Evolutionary conservation across 176 grass and related monocot genomes (phyloP), one percentile per base, ranked within the genome.

Genomic region (Puya raimondii): DNA sequence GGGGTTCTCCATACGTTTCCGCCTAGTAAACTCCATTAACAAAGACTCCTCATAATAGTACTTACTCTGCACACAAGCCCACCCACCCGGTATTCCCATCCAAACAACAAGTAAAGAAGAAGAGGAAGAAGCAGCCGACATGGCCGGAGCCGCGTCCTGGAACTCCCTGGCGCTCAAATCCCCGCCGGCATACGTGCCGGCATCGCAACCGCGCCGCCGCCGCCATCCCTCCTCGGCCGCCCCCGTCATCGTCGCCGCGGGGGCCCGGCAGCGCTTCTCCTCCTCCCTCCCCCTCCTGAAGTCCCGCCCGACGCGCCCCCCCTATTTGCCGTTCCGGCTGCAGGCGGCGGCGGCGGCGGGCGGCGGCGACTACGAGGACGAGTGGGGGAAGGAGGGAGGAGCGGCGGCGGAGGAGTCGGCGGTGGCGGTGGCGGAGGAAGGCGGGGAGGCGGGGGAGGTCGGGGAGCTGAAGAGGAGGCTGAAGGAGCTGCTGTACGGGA

Each of bases 361-460:
- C 29, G 29, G 4, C 51, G 80, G 88, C 53, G 89, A 92, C 51
- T 86, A 92, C 64, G 93, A 92, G 77, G 93, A 92, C 64, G 93
- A 92, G 77, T 90, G 84, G 92, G 81, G 81, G 13, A 65, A 82
- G 57, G 92, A 84, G 59, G 11, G 68, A 3, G 11, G 68, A 3
- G 69, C 13, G 25, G 69, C 13, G 25, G 54, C 15, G 47, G 14
- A 4, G 70, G 50, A 5, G 52, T 42, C 27, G 4, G 21, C 56
- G 14, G 65, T 66, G 51, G 75, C 83, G 57, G 78, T 58, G 70
- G 76, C 64, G 17, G 80, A 71, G 63, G 70, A 77, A 10, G 42
- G 50, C 18, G 67, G 72, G 64, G 86, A 68, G 23, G 79, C n/a
- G 49, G 12, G 76, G 53, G 86, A 90, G 74, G 63, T 88, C 18